Percentiles rank a stretch among this genome's conserved stretches.
phyloP scores from a whole-genome alignment of 306 rosid species.

The Quercus suber region DNA sequence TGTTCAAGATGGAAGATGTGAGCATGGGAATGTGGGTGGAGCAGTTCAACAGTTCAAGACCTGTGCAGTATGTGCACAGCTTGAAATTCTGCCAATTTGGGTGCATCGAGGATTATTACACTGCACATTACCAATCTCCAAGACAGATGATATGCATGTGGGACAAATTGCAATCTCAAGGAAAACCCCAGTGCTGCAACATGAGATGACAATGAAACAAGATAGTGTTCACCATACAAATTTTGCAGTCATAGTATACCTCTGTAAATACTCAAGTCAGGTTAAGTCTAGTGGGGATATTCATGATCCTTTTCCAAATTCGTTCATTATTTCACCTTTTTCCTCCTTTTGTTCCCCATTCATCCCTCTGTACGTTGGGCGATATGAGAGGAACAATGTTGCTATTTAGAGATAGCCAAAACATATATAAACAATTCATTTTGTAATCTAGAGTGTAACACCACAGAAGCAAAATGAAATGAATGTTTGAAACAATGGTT shows the following conservation, averaged over 20 bases:
- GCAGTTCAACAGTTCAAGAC: conserved; percentile 61
- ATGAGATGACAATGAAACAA: conserved; percentile 58
- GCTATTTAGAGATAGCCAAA: not conserved
- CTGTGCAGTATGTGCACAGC: conserved; percentile 68
- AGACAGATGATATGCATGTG: conserved; percentile 93
- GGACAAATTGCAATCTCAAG: conserved; percentile 57
- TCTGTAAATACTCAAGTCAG: conserved; percentile 43
- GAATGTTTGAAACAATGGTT: not conserved
- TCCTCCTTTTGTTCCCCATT: not conserved
- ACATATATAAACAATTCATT: conserved; percentile 8
- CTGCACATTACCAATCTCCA: conserved; percentile 92
- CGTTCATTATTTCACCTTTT: conserved; percentile 19
- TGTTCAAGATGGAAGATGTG: conserved; percentile 98
- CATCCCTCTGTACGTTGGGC: conserved; percentile 1
- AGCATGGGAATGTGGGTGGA: conserved; percentile 99
- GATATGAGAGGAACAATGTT: not conserved
- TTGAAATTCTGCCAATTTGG: conserved; percentile 82
- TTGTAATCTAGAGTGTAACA: conserved; percentile 19
- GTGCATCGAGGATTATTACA: conserved; percentile 75
- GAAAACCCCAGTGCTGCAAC: conserved; percentile 84
- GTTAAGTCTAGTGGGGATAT: conserved; percentile 17
- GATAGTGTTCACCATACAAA: conserved; percentile 10
- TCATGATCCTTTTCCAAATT: conserved; percentile 18
- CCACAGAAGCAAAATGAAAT: conserved; percentile 6
- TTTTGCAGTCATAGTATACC: conserved; percentile 36